Base-by-base conservation (phyloP, 1,139 yeast species). In the Arxiozyma heterogenica region DNA sequence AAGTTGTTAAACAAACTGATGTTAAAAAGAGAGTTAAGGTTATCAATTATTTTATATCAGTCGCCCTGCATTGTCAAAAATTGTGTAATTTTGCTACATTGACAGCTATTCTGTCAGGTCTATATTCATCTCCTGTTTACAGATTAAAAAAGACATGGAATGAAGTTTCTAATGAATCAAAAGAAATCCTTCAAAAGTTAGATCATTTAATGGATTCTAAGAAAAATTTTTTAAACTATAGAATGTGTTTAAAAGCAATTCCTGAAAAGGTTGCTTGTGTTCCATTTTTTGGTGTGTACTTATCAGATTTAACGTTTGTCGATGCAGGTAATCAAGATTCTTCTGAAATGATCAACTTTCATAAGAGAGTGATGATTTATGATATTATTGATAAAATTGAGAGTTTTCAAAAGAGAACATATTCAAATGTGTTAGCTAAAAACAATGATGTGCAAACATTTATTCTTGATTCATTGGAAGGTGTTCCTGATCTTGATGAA, bases 41-140 rank as follows among this genome's bases (percentile, higher is more conserved):
- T 11, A 81, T 93, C 57, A 77, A 83, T 54, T 87, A 82, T 68
- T 89, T 89, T 67, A 86, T 91, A 51, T 80, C 78, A 50, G 89
- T 89, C 44, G 96, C 97, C 0, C 91, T 86, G 60, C 80, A 82
- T 62, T 84, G 96, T 64, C 78, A 89, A 22, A 80, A 77, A 55
- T 74, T 86, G 63, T 86, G 87, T 64, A 93, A 93, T 67, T 93
- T 83, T 66, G 86, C 95, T 4, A 84, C 95, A 12, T 86, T 93
- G 94, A 91, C 96, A 11, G 97, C 98, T 1, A 83, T 93, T 50
- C 81, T 90, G 27, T 86, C 96, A 44, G 96, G 96, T 0, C 73
- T 93, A 50, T 84, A 85, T 60, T 86, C 96, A 1, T 86, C 96
- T 0, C 91, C 96, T 3, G 81, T 93, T 53, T 90, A 87, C 66